A percentile compares a stretch with the other conserved stretches of the same genome.
Conservation (phyloP, 305 asterid genomes). For the Fraxinus ornus region DNA sequence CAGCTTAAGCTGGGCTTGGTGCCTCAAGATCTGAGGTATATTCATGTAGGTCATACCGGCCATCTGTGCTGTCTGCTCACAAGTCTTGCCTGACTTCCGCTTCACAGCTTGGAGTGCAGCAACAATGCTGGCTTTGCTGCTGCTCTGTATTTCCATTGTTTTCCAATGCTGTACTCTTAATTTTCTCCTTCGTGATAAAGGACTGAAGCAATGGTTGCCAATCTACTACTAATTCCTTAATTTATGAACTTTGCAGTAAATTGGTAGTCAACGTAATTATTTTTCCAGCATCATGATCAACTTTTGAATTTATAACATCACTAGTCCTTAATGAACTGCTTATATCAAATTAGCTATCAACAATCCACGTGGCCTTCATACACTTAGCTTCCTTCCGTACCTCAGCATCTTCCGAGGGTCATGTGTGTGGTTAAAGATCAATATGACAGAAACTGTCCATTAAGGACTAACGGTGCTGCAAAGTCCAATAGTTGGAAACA, state of each 20-base stretch:
- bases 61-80: constrained; percentile 62
- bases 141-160: constrained; percentile 36
- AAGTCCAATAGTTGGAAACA: not conserved
- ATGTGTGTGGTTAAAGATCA: not conserved
- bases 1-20: constrained; percentile 83
- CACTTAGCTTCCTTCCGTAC: not conserved
- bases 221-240: not conserved
- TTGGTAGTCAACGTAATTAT: not conserved
- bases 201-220: not conserved
- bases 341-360: not conserved
- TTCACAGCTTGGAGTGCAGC: constrained; percentile 55
- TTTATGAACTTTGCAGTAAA: not conserved
- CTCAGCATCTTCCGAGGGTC: not conserved
- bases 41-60: constrained; percentile 65
- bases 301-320: not conserved
- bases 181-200: not conserved
- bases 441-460: not conserved
- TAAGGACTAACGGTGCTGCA: not conserved
- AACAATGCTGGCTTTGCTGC: constrained; percentile 40
- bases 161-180: not conserved
- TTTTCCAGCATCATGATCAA: not conserved
- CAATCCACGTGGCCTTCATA: not conserved
- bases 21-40: constrained; percentile 80
- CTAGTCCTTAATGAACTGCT: not conserved
- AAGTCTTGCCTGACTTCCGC: constrained; percentile 62